phyloP scores from a whole-genome alignment of 805 yeast genomes.

The Tetrapisispora namnaoensis region DNA sequence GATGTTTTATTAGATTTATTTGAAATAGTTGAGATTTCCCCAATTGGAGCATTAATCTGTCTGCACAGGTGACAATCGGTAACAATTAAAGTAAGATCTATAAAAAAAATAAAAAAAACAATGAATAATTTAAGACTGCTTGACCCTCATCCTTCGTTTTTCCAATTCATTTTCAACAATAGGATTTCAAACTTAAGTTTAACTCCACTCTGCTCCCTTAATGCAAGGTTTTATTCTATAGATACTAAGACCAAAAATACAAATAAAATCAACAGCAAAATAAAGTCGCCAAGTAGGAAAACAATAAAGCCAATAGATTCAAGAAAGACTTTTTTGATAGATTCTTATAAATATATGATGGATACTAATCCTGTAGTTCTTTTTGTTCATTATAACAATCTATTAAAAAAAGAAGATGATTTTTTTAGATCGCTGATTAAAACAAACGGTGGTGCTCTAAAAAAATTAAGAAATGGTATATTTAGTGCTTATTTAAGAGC shows the following conservation, averaged over 20 bases:
- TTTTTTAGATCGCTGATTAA: constrained; percentile 50
- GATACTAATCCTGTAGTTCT: constrained; percentile 60
- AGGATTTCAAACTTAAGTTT: not conserved
- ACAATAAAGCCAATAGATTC: constrained; percentile 57
- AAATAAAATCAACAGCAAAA: not conserved
- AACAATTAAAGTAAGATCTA: no score
- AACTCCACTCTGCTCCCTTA: not conserved
- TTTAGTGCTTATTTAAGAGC: constrained; percentile 72
- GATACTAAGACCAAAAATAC: not conserved
- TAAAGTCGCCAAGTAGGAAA: constrained; percentile 18
- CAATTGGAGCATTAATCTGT: no score
- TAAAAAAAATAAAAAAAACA: no score
- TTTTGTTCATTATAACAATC: constrained; percentile 77
- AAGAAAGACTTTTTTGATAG: constrained; percentile 80
- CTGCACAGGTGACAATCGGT: no score
- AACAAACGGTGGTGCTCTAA: constrained; percentile 58
- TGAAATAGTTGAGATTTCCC: no score
- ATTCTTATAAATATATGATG: constrained; percentile 64
- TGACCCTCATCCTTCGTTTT: not conserved
- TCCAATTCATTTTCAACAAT: not conserved
- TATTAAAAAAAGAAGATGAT: constrained; percentile 59
- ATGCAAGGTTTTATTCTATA: not conserved
- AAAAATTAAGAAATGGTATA: constrained; percentile 57
- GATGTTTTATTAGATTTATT: no score
- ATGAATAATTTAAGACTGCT: not conserved